Conservation (phyloP, 164 flowering plant species). For the Euptelea pleiosperma region DNA sequence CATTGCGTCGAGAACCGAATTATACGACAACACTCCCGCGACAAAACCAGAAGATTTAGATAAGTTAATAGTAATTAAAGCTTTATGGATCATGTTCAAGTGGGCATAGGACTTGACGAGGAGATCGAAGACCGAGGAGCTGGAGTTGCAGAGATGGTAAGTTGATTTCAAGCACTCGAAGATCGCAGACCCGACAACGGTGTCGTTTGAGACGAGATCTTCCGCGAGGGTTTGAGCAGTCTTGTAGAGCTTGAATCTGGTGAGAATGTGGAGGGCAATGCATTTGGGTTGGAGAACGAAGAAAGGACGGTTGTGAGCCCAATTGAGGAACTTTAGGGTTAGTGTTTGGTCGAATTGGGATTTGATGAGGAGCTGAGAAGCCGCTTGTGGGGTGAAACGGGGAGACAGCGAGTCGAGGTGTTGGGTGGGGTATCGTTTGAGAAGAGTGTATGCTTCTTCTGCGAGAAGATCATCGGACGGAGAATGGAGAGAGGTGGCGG, state of each 20-base stretch:
- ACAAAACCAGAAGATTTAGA: conserved; percentile 61
- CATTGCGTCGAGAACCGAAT: conserved; percentile 59
- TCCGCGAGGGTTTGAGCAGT: conserved; percentile 53
- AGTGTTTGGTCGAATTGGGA: conserved; percentile 47
- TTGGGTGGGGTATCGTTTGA: conserved; percentile 36
- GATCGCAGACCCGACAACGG: conserved; percentile 28
- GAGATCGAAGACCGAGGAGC: conserved; percentile 76
- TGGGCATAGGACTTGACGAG: conserved; percentile 63
- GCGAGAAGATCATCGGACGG: conserved; percentile 38
- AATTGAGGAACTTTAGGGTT: conserved; percentile 52
- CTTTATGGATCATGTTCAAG: conserved; percentile 45
- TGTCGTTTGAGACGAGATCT: conserved; percentile 30
- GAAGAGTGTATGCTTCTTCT: conserved; percentile 47
- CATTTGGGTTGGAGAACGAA: conserved; percentile 54
- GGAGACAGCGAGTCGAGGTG: conserved; percentile 44
- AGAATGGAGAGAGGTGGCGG: conserved; percentile 15
- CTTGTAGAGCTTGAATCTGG: conserved; percentile 70
- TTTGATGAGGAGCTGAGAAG: conserved; percentile 55
- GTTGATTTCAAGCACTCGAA: conserved; percentile 55
- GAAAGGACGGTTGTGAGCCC: conserved; percentile 54
- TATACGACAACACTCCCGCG: conserved; percentile 80
- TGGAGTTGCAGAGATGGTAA: conserved; percentile 43
- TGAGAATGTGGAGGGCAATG: conserved; percentile 64
- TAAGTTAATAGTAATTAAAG: conserved; percentile 39
- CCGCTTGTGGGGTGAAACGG: conserved; percentile 56